A percentile compares a stretch with the other conserved stretches of the same genome.
Evolutionary conservation across 805 yeast species (phyloP).

Genomic region (Komagataella pseudopastoris): DNA sequence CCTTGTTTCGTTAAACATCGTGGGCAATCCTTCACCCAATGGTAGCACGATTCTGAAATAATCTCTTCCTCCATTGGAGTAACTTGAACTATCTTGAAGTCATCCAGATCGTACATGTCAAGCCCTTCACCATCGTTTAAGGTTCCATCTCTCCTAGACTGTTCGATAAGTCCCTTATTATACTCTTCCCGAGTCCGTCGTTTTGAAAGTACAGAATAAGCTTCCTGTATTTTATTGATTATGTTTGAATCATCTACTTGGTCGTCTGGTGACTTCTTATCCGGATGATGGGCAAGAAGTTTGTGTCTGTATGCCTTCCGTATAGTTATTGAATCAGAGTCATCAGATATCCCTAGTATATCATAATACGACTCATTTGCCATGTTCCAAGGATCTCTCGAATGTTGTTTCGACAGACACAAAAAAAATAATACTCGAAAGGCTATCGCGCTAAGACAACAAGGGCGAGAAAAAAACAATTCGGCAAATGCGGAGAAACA

Average conservation of each 20-base stretch:
- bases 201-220: conserved; percentile 45
- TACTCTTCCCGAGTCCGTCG: conserved; percentile 28
- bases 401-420: too few species aligned
- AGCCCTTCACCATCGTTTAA: conserved; percentile 49
- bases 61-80: conserved; percentile 17
- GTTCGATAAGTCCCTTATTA: conserved; percentile 28
- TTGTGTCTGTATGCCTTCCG: conserved; percentile 50
- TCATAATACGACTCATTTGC: conserved; percentile 30
- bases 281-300: conserved; percentile 67
- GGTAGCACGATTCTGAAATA: neutral
- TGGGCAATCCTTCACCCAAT: conserved; percentile 46
- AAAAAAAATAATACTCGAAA: too few species aligned
- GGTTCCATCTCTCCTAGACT: conserved; percentile 8
- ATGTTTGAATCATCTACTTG: conserved; percentile 5
- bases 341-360: conserved; percentile 34
- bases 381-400: neutral
- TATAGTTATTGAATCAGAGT: conserved; percentile 26
- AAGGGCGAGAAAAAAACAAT: too few species aligned
- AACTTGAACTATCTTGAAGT: conserved; percentile 27
- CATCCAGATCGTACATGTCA: conserved; percentile 54
- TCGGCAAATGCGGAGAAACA: too few species aligned
- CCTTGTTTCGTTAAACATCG: conserved; percentile 43
- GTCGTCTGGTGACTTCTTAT: conserved; percentile 27
- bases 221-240: conserved; percentile 40
- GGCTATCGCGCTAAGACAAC: too few species aligned